Evolutionary conservation across 176 grass and related monocot genomes (phyloP).

Genomic region (Aegilops sharonensis): DNA sequence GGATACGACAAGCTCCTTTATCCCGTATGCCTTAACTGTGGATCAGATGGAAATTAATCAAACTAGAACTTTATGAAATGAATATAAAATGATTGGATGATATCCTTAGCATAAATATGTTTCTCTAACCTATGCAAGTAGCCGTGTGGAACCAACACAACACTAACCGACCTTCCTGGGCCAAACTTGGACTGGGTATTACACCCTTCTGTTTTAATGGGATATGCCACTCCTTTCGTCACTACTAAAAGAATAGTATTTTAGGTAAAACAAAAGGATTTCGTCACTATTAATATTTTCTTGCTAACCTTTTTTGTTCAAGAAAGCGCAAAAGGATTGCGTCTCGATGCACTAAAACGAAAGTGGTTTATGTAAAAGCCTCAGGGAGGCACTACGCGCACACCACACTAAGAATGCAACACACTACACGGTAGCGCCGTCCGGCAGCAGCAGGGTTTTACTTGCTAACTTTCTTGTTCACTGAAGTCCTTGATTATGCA

Average conservation of each 20-base stretch:
- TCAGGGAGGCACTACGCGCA: neutral
- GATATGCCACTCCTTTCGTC: neutral
- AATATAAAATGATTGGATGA: neutral
- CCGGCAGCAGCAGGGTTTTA: neutral
- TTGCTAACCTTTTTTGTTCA: neutral
- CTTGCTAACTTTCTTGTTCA: neutral
- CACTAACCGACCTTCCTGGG: neutral
- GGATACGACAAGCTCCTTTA: neutral
- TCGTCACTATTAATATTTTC: neutral
- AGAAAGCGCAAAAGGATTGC: neutral
- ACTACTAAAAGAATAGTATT: too few relatives aligned
- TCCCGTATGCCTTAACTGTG: neutral
- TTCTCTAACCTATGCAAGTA: neutral
- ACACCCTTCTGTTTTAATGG: neutral
- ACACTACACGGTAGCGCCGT: neutral
- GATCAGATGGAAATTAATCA: neutral
- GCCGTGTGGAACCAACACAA: neutral
- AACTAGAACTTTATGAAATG: neutral
- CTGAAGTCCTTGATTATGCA: neutral
- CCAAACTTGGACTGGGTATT: neutral
- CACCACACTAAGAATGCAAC: neutral
- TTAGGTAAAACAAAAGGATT: too few relatives aligned
- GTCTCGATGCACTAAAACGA: neutral
- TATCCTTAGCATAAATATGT: neutral
- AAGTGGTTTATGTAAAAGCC: neutral